These are phyloP conservation scores for Amaranthus tricolor DNA, from an alignment of 179 eudicot species.

Conservation along the genomic window DNA sequence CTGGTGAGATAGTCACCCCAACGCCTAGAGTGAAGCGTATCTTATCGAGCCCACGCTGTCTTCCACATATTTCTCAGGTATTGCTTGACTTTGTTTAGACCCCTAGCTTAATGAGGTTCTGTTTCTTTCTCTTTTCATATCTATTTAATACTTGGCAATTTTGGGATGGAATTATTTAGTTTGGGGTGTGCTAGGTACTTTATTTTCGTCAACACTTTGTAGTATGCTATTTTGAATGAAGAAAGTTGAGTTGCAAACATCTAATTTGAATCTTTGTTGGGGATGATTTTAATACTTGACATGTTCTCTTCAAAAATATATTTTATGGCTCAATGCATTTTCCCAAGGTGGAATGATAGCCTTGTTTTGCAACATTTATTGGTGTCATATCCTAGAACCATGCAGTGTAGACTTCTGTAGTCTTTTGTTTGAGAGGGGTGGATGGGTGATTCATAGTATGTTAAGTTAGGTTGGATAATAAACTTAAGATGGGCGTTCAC, in stretches of 20 bases:
- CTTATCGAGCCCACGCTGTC: conserved; percentile 94
- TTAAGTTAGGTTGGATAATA: no score
- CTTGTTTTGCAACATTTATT: no score
- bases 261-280: neutral
- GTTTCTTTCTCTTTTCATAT: neutral
- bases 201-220: neutral
- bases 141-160: neutral
- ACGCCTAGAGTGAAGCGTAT: conserved; percentile 97
- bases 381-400: no score
- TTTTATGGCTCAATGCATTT: no score
- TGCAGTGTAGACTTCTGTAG: no score
- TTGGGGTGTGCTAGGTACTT: neutral
- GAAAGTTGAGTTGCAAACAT: neutral
- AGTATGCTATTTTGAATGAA: neutral
- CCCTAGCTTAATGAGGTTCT: neutral
- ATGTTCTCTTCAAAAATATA: no score
- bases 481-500: no score
- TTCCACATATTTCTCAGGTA: conserved; percentile 98
- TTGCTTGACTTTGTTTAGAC: neutral
- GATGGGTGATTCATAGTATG: no score
- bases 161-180: neutral
- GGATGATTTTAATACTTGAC: neutral
- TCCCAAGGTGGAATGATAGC: no score
- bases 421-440: no score
- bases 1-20: conserved; percentile 98